Evolutionary conservation across 371 early-diverging fungal genomes (phyloP).

Genomic region (Sporodiniella umbellata): DNA sequence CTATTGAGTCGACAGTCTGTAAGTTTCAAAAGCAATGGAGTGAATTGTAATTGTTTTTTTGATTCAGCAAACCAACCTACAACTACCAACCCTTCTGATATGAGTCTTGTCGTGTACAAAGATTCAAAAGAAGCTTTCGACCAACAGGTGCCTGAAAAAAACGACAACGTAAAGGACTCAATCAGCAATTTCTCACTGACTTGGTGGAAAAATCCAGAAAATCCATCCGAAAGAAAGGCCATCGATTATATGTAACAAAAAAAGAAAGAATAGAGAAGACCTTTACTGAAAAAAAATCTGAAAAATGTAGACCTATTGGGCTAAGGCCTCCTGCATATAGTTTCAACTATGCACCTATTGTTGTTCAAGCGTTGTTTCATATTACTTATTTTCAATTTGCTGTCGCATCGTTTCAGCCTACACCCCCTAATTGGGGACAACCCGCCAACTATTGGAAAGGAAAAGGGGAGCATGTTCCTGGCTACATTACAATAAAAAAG

Average conservation of each 20-base stretch:
- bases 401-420: conserved; percentile 32
- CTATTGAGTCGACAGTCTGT: neutral
- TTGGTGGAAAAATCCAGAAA: conserved; percentile 45
- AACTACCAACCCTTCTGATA: neutral
- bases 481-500: conserved; percentile 8
- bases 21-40: neutral
- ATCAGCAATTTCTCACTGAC: conserved; percentile 20
- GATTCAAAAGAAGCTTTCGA: neutral
- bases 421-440: conserved; percentile 28
- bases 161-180: no score
- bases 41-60: neutral
- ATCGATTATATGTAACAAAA: conserved; percentile 22
- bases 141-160: neutral
- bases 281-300: neutral
- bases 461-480: conserved; percentile 29
- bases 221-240: conserved; percentile 28
- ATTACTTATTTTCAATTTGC: conserved; percentile 30
- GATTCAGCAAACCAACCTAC: neutral
- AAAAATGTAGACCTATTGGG: conserved; percentile 27
- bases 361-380: conserved; percentile 41
- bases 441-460: conserved; percentile 39
- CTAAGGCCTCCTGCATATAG: conserved; percentile 40
- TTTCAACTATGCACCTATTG: conserved; percentile 30
- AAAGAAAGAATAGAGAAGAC: neutral
- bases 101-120: neutral